A percentile compares a stretch with the other conserved stretches of the same genome.
phyloP scores from a whole-genome alignment of 1,284 basidiomycete species.

The Violaceomyces palustris region DNA sequence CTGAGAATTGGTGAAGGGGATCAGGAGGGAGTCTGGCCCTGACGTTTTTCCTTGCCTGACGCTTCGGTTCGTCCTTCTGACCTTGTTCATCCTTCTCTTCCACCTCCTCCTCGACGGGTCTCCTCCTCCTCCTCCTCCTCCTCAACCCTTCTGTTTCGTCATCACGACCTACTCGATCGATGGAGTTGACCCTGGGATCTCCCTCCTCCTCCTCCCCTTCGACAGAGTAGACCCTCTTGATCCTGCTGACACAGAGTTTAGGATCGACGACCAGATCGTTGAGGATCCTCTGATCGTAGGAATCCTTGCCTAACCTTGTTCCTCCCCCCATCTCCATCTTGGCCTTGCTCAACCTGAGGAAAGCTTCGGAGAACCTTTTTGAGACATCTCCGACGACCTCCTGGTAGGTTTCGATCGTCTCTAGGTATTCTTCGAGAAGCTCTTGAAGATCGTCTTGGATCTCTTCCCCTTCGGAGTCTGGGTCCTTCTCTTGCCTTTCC shows the following conservation, averaged over 20 bases:
- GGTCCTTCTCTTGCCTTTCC: not conserved
- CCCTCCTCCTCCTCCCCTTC: constrained; percentile 2
- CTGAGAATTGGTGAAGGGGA: constrained; percentile 28
- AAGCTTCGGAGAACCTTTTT: constrained; percentile 12
- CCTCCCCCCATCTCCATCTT: constrained; percentile 27
- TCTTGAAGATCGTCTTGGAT: constrained; percentile 10
- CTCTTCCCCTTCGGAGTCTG: not conserved
- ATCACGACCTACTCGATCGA: no score
- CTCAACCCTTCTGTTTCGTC: constrained; percentile 4
- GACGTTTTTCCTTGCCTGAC: not conserved
- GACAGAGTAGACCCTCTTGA: constrained; percentile 8
- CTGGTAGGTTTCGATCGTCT: constrained; percentile 27
- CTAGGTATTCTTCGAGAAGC: constrained; percentile 24
- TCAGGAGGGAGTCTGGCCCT: constrained; percentile 1
- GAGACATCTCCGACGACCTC: not conserved
- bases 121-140: constrained; percentile 1
- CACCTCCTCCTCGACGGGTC: not conserved
- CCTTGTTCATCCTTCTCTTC: not conserved
- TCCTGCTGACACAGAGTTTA: constrained; percentile 1
- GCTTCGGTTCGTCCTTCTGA: not conserved
- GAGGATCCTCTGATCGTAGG: constrained; percentile 26
- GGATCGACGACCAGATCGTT: not conserved
- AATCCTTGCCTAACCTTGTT: constrained; percentile 18
- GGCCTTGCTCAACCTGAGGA: constrained; percentile 23
- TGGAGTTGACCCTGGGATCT: not conserved